Evolutionary conservation across 768 basidiomycete species (phyloP).

Genomic region (Nidularia sp.): DNA sequence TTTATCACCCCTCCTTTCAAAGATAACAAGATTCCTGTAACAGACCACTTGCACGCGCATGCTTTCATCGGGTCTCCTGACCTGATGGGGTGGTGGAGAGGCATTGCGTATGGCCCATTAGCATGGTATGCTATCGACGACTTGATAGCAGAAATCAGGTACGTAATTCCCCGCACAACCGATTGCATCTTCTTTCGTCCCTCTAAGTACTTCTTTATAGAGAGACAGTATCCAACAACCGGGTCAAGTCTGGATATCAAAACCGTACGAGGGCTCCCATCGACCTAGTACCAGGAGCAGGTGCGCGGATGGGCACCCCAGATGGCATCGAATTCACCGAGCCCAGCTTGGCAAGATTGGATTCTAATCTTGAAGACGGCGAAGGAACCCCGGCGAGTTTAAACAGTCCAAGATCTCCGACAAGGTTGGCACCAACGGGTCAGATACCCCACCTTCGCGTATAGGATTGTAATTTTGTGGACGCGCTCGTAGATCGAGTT

Average conservation of each 20-base stretch:
- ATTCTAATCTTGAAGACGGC: conserved; percentile 40
- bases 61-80: conserved; percentile 66
- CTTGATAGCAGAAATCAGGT: conserved; percentile 81
- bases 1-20: conserved; percentile 79
- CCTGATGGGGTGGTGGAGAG: conserved; percentile 69
- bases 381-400: conserved; percentile 21
- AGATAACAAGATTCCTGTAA: conserved; percentile 75
- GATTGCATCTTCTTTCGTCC: conserved; percentile 2
- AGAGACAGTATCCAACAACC: conserved; percentile 79
- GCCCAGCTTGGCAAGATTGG: conserved; percentile 38
- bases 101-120: conserved; percentile 59
- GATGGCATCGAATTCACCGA: conserved; percentile 62
- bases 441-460: conserved; percentile 38
- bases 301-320: conserved; percentile 59
- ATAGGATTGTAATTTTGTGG: conserved; percentile 13
- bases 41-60: conserved; percentile 76
- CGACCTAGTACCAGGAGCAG: conserved; percentile 68
- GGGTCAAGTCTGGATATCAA: conserved; percentile 73
- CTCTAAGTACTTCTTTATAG: conserved; percentile 31
- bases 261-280: conserved; percentile 61
- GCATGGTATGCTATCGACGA: conserved; percentile 79
- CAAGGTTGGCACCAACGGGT: conserved; percentile 28
- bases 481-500: background rate
- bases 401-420: conserved; percentile 17
- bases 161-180: conserved; percentile 12